phyloP scores from a whole-genome alignment of 257 asterid genomes.

The Eustoma russellianum region DNA sequence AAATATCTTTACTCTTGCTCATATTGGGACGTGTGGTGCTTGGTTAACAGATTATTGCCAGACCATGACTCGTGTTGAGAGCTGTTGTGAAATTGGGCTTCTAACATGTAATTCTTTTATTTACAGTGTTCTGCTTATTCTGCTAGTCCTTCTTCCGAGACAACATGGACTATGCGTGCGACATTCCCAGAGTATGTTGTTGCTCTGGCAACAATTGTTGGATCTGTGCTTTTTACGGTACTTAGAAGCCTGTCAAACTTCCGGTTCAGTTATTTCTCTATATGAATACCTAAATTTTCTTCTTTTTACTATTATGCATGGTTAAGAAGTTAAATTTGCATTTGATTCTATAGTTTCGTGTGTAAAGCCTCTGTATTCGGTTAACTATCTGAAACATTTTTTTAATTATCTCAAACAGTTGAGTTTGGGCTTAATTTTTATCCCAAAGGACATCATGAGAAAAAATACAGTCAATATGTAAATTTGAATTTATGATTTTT shows the following conservation, averaged over 20 bases:
- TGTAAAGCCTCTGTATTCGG: not conserved
- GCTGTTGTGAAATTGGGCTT: not conserved
- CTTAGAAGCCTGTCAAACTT: constrained; percentile 7
- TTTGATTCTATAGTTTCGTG: not conserved
- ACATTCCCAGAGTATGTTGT: constrained; percentile 98
- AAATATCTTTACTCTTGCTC: not conserved
- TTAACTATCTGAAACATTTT: not conserved
- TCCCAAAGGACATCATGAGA: not conserved
- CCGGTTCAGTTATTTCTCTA: not conserved
- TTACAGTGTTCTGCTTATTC: constrained; percentile 79
- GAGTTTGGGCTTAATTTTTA: not conserved
- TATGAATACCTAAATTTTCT: not conserved
- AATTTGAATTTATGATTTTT: not conserved
- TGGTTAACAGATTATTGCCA: not conserved
- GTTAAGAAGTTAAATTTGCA: not conserved
- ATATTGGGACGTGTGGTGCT: not conserved
- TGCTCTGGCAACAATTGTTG: constrained; percentile 89
- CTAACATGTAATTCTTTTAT: constrained; percentile 5
- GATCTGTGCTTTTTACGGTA: constrained; percentile 95
- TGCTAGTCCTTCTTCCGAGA: constrained; percentile 74
- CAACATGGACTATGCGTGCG: constrained; percentile 88
- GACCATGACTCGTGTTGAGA: not conserved
- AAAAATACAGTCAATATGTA: no score
- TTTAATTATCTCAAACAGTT: not conserved
- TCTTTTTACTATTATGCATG: not conserved